Percentiles rank a stretch among this genome's conserved stretches.
phyloP scores from a whole-genome alignment of 768 basidiomycete species.

The Leccinum broughii region DNA sequence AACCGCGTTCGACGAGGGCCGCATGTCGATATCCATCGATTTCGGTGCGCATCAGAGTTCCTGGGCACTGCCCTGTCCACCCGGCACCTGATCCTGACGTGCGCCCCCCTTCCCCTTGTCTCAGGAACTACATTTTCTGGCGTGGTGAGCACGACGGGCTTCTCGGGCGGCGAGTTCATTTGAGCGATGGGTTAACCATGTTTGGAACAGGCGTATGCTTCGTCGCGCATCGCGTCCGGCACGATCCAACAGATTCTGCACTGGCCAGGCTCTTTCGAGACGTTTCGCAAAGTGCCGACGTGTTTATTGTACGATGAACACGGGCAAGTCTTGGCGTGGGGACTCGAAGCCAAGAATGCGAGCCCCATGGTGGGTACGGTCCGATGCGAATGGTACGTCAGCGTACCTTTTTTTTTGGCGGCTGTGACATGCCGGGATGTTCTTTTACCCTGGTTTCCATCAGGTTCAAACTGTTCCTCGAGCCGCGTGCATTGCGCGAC shows the following conservation, averaged over 20 bases:
- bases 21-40: constrained; percentile 80
- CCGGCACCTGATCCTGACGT: not conserved
- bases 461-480: constrained; percentile 86
- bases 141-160: constrained; percentile 53
- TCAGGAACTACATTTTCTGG: constrained; percentile 87
- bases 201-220: constrained; percentile 71
- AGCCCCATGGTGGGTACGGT: constrained; percentile 63
- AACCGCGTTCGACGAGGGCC: constrained; percentile 57
- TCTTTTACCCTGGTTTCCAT: not conserved
- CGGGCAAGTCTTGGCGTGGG: constrained; percentile 80
- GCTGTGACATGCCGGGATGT: constrained; percentile 1
- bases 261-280: constrained; percentile 86
- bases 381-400: constrained; percentile 54
- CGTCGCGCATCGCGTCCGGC: constrained; percentile 78
- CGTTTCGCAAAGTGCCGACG: constrained; percentile 84
- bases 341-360: constrained; percentile 83
- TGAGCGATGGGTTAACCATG: constrained; percentile 7
- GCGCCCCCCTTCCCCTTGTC: not conserved
- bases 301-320: constrained; percentile 78
- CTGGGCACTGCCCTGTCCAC: not conserved
- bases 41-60: constrained; percentile 60
- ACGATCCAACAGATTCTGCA: constrained; percentile 80
- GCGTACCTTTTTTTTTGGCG: not conserved
- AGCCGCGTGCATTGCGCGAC: constrained; percentile 78
- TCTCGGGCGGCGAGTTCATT: not conserved